Conservation (phyloP, 2,329 filamentous ascomycete species). For the Zopfia rhizophila region DNA sequence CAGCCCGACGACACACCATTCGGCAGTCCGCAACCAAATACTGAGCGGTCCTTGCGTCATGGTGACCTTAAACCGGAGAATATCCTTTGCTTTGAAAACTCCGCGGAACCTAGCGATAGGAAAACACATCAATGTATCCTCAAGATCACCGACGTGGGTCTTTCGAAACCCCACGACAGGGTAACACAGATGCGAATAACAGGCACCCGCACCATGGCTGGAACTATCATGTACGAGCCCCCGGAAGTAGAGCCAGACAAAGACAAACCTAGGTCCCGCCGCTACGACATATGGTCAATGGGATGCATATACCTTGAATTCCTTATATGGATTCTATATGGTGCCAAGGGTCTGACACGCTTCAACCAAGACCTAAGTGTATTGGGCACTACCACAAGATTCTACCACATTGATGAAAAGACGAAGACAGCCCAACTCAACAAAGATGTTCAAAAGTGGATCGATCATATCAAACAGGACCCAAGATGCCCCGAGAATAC, state of each 20-base stretch:
- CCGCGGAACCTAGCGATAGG: neutral
- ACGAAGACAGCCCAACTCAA: slow-evolving; percentile 7
- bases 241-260: slow-evolving; percentile 12
- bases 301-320: slow-evolving; percentile 29
- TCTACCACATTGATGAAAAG: slow-evolving; percentile 9
- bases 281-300: slow-evolving; percentile 28
- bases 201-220: slow-evolving; percentile 7
- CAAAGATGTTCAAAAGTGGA: slow-evolving; percentile 15
- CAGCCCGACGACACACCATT: neutral
- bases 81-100: slow-evolving; percentile 18
- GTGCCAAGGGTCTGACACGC: slow-evolving; percentile 2
- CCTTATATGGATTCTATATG: slow-evolving; percentile 26
- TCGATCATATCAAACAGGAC: slow-evolving; percentile 18
- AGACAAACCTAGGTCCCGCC: slow-evolving; percentile 7
- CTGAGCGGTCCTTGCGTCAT: slow-evolving; percentile 9
- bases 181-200: slow-evolving; percentile 6
- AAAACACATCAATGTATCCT: slow-evolving; percentile 7
- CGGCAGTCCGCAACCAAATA: neutral
- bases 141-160: slow-evolving; percentile 22
- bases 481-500: slow-evolving; percentile 14
- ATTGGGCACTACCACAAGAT: slow-evolving; percentile 5
- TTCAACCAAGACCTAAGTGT: slow-evolving; percentile 4
- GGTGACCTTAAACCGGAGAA: slow-evolving; percentile 23
- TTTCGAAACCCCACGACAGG: slow-evolving; percentile 10
- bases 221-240: slow-evolving; percentile 18